Conservation (phyloP, 1,284 basidiomycete species). For the Bondarzewia mesenterica region DNA sequence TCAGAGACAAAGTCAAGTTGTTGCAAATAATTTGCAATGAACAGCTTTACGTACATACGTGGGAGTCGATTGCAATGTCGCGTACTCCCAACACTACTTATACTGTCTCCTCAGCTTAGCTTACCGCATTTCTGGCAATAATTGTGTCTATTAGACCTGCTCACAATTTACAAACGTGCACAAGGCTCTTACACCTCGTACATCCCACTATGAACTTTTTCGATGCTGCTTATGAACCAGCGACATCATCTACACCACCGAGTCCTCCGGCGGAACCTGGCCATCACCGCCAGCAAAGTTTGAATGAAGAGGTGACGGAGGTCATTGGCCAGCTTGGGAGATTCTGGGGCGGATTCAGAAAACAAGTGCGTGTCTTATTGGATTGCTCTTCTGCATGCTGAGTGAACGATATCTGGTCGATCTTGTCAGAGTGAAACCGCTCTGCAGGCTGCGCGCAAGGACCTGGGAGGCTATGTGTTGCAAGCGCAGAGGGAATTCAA, state of each 20-base stretch:
- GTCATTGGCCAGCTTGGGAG: constrained; percentile 78
- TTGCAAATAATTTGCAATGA: no score
- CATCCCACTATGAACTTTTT: constrained; percentile 69
- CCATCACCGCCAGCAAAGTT: constrained; percentile 42
- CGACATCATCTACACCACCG: constrained; percentile 37
- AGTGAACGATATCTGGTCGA: not conserved
- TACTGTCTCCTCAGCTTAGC: no score
- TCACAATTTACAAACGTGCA: no score
- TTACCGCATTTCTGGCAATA: no score
- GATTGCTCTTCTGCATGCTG: not conserved
- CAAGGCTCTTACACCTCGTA: no score
- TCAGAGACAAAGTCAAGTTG: no score
- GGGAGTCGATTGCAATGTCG: no score
- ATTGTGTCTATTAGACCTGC: no score
- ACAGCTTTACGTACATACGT: no score
- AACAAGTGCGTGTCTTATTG: constrained; percentile 52
- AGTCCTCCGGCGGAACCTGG: constrained; percentile 25
- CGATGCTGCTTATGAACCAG: constrained; percentile 46
- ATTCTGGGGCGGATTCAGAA: constrained; percentile 85
- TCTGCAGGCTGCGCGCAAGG: constrained; percentile 67
- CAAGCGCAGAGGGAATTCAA: constrained; percentile 56
- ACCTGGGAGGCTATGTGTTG: constrained; percentile 66
- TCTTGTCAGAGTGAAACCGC: constrained; percentile 62
- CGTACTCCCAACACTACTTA: no score
- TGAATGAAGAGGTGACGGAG: constrained; percentile 83